Base-by-base conservation (phyloP, 2,329 filamentous ascomycete genomes). In the Aspergillus sp. region DNA sequence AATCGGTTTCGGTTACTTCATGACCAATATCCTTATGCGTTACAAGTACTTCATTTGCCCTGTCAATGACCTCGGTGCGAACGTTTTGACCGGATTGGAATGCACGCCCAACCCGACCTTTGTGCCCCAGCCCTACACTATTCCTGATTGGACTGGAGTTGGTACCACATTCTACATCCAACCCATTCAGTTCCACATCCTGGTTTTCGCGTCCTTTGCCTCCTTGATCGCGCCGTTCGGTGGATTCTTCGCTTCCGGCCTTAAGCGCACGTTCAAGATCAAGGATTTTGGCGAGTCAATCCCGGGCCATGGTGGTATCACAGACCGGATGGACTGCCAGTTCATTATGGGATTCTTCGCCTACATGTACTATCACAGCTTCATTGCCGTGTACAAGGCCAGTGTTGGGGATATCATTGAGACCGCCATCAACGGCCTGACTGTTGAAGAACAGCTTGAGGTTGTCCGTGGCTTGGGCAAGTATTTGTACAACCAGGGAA, bases 321-420 rank as follows among this genome's bases (percentile, higher is more conserved):
- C 93, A 13, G 93, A 98, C 67, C 87, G 93, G 53, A 97, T 98
- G 91, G 93, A 98, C 66, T 98, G 93, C 69, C 93, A 98, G 66
- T 98, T 98, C 74, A 97, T 97, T 75, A 98, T 98, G 93, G 93
- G 93, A 7, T 93, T 95, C 71, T 97, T 98, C 62, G 83, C 91
- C 13, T 97, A 90, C 75, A 90, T 98, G 80, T 98, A 98, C 74
- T 98, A 94, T 73, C 90, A 96, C 68, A 93, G 87, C 63, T 98
- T 98, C 68, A 91, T 98, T 62, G 90, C 90, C 3, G 78, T 89
- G 5, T 83, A 95, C 76, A 89, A 91, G 69, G 83, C 86, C 35
- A 89, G 79, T 48, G 84, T 95, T 17, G 93, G 91, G 17, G 83
- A 82, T 47, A 86, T 98, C 32, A 86, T 98, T 58, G 91, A 98